Percentiles rank a stretch among this genome's conserved stretches.
phyloP scores from a whole-genome alignment of 495 filamentous ascomycete species.

The Podospora pseudocomata region DNA sequence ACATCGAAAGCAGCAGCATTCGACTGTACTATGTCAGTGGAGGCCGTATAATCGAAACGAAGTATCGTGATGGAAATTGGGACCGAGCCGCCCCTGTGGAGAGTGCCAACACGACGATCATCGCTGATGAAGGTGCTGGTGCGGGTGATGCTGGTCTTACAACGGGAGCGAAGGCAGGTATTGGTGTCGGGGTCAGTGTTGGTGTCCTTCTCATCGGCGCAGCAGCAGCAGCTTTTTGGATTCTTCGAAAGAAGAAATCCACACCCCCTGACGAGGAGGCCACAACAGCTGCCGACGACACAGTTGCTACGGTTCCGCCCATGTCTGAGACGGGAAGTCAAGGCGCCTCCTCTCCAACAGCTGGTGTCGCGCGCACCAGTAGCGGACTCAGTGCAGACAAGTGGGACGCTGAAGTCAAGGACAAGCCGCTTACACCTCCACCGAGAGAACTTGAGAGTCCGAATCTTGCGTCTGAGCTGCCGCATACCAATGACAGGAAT shows the following conservation, averaged over 20 bases:
- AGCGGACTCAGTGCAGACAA: constrained; percentile 7
- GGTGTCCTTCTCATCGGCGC: constrained; percentile 11
- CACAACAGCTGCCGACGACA: not conserved
- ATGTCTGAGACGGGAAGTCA: not conserved
- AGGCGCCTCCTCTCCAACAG: not conserved
- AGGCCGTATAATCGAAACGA: constrained; percentile 24
- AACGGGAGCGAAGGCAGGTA: constrained; percentile 20
- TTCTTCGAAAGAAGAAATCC: constrained; percentile 11
- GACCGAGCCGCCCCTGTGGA: constrained; percentile 3
- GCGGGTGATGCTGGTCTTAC: constrained; percentile 9
- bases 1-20: constrained; percentile 14
- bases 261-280: not conserved
- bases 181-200: constrained; percentile 19
- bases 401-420: constrained; percentile 12
- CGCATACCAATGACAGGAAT: not conserved
- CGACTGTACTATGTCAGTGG: constrained; percentile 28
- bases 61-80: constrained; percentile 12
- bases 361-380: not conserved
- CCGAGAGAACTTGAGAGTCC: constrained; percentile 15
- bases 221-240: constrained; percentile 12
- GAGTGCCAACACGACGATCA: not conserved
- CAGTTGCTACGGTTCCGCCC: not conserved
- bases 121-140: constrained; percentile 4
- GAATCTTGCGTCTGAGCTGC: constrained; percentile 12
- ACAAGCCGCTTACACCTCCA: constrained; percentile 8